Evolutionary conservation across 345 rosid species (phyloP), one percentile per base, ranked within the genome.

Genomic region (Turnera subulata): DNA sequence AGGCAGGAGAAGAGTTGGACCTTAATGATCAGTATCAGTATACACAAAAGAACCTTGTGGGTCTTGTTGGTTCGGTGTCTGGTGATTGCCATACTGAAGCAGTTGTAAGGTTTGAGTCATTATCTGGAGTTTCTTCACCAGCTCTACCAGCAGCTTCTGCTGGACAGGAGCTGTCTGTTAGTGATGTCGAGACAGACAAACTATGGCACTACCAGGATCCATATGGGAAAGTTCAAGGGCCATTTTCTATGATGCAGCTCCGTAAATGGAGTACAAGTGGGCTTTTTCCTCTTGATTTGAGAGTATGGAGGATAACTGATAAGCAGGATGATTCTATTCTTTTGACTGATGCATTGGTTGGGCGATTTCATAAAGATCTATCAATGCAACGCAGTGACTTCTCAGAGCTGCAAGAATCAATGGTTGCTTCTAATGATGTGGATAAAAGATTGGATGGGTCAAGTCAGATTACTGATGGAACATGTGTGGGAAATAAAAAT

Each of bases 171-270:
- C 79, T 67, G 51, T 64, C 80, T 39, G 60, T 69, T 56, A 52
- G 50, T 57, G 75, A 79, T 54, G 51, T 53, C 5, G 96, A 85
- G 77, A 68, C 61, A 1, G 72, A 74, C 45, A 85, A 76, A 53
- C 54, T 81, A 58, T 93, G 99, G 99, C 83, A 65, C 72, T 93
- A 93, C 70, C 82, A 77, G 76, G 99, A 93, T 58, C 97, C 96
- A 50, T 59, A 52, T 54, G 89, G 87, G 64, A 87, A 75, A 72
- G 63, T 70, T 70, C 99, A 87, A 64, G 99, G 99, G 46, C 97
- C 99, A 33, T 93, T 93, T 78, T 23, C 85, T 40, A 60, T 90
- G 85, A 58, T 53, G 64, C 83, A 77, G 68, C 73, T 93, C 58
- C 84, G 84, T 33, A 84, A 77, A 71, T 93, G 99, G 99, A 82